Evolutionary conservation across 169 alveolate species (phyloP), one percentile per base, ranked within the genome.

Genomic region (Plasmodium billcollinsi): DNA sequence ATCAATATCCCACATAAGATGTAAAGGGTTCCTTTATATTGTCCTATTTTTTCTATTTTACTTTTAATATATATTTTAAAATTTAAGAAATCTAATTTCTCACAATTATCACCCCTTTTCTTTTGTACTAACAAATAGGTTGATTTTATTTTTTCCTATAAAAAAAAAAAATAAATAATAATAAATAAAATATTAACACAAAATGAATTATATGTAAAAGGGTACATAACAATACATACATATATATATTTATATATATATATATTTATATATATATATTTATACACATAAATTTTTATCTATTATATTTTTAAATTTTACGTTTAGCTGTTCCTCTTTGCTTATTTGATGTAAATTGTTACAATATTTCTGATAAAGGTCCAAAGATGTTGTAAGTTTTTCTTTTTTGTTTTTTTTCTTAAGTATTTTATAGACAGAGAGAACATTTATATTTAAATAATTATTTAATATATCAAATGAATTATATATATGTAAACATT

Each of bases 321-420:
- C 96, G 2, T 88, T 52, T 14, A 88, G 71, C 8, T 62, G 78
- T n/a, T 69, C 76, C 15, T 85, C 93, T 1, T 74, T 61, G 71
- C 93, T 94, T 4, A 90, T 62, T 18, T 93, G 93, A 14, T 89
- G 89, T 67, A 92, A 15, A 14, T 88, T 73, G 20, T 88, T 83
- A 65, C 94, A 94, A 78, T 94, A 95, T 9, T 88, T 54, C 26
- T 94, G 95, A 73, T 93, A 95, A 9, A 92, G 71, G 24, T 92
- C 93, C 45, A 86, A 56, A 20, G 94, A 69, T 14, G 93, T 94
- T 3, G 88, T 50, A 11, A 94, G 80, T 0, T 56, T 90, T 54
- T 93, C 93, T 21, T 93, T 88, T 45, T 96, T 95, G 66, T 96
- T 97, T 88, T 96, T 94, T 89, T 95, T 96, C 76, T 93, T 93